phyloP scores from a whole-genome alignment of 176 grass and related monocot genomes.

The Avena atlantica region DNA sequence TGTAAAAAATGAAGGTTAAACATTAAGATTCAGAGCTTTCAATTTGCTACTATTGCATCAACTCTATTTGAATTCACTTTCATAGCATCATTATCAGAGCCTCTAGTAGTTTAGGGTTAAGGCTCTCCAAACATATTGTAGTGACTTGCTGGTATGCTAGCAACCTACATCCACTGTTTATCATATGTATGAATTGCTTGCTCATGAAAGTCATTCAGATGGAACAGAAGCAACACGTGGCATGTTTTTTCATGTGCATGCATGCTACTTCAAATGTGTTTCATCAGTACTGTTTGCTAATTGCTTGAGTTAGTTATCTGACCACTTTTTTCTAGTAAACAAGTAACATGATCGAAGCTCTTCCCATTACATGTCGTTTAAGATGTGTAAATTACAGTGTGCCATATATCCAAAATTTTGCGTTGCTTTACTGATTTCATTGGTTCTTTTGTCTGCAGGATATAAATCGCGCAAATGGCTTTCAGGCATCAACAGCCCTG shows the following conservation, averaged over 20 bases:
- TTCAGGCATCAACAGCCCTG: conserved; percentile 47
- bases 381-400: conserved; percentile 28
- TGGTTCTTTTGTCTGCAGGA: conserved; percentile 62
- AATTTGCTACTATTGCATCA: not conserved
- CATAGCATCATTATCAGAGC: not conserved
- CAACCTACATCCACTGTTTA: conserved; percentile 14
- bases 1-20: not conserved
- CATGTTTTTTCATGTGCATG: conserved; percentile 10
- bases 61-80: conserved; percentile 2
- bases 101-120: not conserved
- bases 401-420: conserved; percentile 29
- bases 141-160: conserved; percentile 15
- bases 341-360: not conserved
- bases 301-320: conserved; percentile 33
- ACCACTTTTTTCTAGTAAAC: conserved; percentile 28
- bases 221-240: conserved; percentile 29
- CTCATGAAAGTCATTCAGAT: conserved; percentile 35
- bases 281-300: conserved; percentile 15
- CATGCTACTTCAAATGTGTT: conserved; percentile 32
- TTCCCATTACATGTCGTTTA: conserved; percentile 4
- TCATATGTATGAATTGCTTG: conserved; percentile 15
- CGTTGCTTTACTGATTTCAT: conserved; percentile 23
- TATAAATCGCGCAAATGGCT: conserved; percentile 63
- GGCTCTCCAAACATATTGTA: conserved; percentile 5
- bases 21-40: not conserved